Evolutionary conservation across 2,329 filamentous ascomycete genomes (phyloP), one percentile per base, ranked within the genome.

Genomic region (Verticillium dahliae): DNA sequence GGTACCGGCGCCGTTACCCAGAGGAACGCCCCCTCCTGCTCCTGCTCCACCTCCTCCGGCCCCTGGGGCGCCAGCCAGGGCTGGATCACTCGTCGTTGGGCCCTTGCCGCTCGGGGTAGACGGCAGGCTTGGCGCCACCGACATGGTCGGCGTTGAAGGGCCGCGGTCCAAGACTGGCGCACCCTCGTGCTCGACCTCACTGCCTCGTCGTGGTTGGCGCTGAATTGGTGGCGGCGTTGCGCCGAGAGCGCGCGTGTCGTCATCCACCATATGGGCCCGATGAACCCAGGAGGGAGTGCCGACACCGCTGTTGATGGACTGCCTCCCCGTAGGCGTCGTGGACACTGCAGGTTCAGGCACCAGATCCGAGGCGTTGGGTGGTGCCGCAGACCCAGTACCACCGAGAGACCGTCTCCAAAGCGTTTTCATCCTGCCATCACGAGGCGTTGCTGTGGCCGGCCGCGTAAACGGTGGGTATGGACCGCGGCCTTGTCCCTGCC

Each of bases 161-260:
- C 34, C 22, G 6, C 39, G 34, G 5, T 62, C 62, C 15, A 56
- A 6, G 6, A 65, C 27, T 6, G 64, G 58, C 14, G 56, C 61
- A 13, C 62, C 62, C 39, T 63, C 61, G 61, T 1, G 66, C 64
- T 59, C 58, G 70, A 33, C 64, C 62, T 4, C 59, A 62, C 56
- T 61, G 56, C 18, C 35, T 56, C 13, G 62, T 62, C 68, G 61
- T 1, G 66, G 73, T 58, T 79, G 81, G 15, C 82, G 76, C 74
- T 80, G 71, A 58, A 86, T 86, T 1, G 83, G 83, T 4, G 83
- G 83, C 3, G 83, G 83, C 7, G 83, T 86, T 0, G 81, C 80
- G 35, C 83, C 79, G 4, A 58, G 56, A 4, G 35, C 56, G n/a
- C 56, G 56, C 1, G 74, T 70, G 4, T 76, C 69, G 10, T 82